Percentiles rank a stretch among this genome's conserved stretches.
phyloP scores from a whole-genome alignment of 1,139 yeast genomes.

The Ogataea hybrid region DNA sequence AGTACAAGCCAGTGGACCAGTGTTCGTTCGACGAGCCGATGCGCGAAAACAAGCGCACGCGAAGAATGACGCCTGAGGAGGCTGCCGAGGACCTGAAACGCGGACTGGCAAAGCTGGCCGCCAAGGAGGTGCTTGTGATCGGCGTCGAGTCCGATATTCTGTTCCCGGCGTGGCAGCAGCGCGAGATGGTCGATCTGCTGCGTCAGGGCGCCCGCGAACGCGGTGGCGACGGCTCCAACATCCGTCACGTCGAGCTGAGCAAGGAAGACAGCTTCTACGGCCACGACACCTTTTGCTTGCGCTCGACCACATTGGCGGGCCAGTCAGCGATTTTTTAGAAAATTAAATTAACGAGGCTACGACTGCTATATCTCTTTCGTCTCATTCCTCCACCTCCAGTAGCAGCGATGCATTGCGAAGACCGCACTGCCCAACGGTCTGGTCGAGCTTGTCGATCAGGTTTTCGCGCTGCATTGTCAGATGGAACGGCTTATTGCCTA shows the following conservation, averaged over 20 bases:
- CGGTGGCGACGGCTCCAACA: conserved; percentile 37
- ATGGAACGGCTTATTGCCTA: conserved; percentile 50
- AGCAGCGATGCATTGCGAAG: conserved; percentile 79
- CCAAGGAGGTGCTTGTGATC: conserved; percentile 68
- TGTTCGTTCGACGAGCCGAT: conserved; percentile 51
- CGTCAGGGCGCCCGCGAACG: conserved; percentile 38
- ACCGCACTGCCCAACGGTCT: conserved; percentile 70
- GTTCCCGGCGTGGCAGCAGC: conserved; percentile 94
- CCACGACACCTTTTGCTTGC: conserved; percentile 87
- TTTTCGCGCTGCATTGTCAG: conserved; percentile 66
- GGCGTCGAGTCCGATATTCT: conserved; percentile 92
- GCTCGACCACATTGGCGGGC: conserved; percentile 75
- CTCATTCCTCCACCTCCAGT: conserved; percentile 47
- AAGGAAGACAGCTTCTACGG: conserved; percentile 79
- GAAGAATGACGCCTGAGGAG: conserved; percentile 47
- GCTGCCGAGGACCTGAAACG: conserved; percentile 55
- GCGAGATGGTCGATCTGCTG: conserved; percentile 70
- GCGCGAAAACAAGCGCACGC: conserved; percentile 42
- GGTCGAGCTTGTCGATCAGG: conserved; percentile 56
- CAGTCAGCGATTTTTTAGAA: conserved; percentile 59
- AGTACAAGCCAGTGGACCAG: conserved; percentile 26
- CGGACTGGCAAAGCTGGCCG: conserved; percentile 64
- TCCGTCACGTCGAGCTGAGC: conserved; percentile 70
- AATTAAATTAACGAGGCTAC: conserved; percentile 6
- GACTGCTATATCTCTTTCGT: conserved; percentile 1